Evolutionary conservation across 139 green algal genomes (phyloP), one percentile per base, ranked within the genome.

Genomic region (Chlamydomonas sp.): DNA sequence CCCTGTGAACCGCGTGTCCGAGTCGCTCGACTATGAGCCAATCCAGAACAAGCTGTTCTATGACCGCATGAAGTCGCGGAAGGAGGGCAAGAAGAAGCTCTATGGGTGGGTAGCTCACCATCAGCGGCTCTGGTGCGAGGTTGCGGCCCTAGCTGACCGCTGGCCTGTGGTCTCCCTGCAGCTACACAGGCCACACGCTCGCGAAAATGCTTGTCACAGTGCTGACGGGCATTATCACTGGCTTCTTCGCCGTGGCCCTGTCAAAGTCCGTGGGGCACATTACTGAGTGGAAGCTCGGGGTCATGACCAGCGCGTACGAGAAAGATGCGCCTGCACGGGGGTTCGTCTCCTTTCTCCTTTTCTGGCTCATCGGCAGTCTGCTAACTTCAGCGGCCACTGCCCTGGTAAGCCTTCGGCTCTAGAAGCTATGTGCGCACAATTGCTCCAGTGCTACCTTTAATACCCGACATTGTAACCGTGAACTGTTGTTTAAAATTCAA

Each of bases 111-210:
- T 67, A 63, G 61, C 31, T 49, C 31, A 49, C 31, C 31, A 49
- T 0, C 31, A 49, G 31, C 31, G 31, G 31, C 31, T 49, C 31
- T 49, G 31, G 31, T 49, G 31, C 31, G 31, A 49, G 31, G 31
- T 49, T 49, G 31, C 31, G 31, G 31, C 31, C 31, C 31, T 49
- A 49, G 31, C 31, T 49, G 31, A 49, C 31, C 31, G 31, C 31
- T 49, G 31, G 31, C 31, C 31, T 49, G 31, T 49, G 31, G 31
- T 49, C 66, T 17, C 58, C 5, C 4, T 90, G 82, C 90, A 96
- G 95, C 58, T 97, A 97, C 90, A 96, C 94, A 3, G 96, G 96
- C 31, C 91, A 92, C 74, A 98, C 96, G 0, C 69, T 95, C 0
- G 93, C 92, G 17, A 96, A 96, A 85, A 93, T 96, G 63, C 49